phyloP scores from a whole-genome alignment of 352 stramenopile genomes.

The Peronosclerospora sorghi region DNA sequence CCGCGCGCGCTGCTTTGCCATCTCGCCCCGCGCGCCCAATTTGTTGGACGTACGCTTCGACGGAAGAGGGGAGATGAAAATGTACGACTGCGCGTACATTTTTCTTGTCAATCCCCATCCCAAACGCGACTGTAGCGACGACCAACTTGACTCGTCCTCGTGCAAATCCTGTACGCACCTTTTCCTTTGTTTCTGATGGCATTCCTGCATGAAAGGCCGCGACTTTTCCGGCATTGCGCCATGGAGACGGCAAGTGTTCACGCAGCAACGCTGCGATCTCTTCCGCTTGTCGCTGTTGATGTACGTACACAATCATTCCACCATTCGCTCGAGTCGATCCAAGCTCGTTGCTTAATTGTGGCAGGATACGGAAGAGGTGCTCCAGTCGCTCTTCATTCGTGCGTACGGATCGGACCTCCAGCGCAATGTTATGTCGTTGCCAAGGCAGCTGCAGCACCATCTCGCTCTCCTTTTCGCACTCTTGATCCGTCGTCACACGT shows the following conservation, averaged over 20 bases:
- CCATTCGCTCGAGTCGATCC: conserved; percentile 16
- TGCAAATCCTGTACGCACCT: conserved; percentile 78
- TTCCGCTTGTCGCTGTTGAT: conserved; percentile 68
- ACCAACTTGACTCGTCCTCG: conserved; percentile 82
- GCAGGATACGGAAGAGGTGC: conserved; percentile 18
- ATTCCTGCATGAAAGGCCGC: conserved; percentile 92
- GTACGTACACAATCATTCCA: conserved; percentile 75
- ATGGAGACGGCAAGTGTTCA: conserved; percentile 32
- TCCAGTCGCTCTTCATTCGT: conserved; percentile 51
- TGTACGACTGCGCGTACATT: no score
- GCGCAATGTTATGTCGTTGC: conserved; percentile 52
- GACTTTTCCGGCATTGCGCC: conserved; percentile 31
- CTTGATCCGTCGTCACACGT: background rate
- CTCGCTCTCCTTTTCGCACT: conserved; percentile 15
- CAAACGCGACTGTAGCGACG: conserved; percentile 96
- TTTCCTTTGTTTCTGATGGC: no score
- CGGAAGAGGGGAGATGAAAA: no score
- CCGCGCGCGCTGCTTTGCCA: conserved; percentile 60
- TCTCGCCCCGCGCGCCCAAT: conserved; percentile 92
- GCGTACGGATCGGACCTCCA: conserved; percentile 38
- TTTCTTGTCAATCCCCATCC: no score
- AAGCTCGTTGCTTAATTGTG: conserved; percentile 20
- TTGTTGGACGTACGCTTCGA: conserved; percentile 98
- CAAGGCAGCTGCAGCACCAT: conserved; percentile 69
- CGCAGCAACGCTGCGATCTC: conserved; percentile 53